Evolutionary conservation across 345 rosid species (phyloP).

Genomic region (Combretum micranthum): DNA sequence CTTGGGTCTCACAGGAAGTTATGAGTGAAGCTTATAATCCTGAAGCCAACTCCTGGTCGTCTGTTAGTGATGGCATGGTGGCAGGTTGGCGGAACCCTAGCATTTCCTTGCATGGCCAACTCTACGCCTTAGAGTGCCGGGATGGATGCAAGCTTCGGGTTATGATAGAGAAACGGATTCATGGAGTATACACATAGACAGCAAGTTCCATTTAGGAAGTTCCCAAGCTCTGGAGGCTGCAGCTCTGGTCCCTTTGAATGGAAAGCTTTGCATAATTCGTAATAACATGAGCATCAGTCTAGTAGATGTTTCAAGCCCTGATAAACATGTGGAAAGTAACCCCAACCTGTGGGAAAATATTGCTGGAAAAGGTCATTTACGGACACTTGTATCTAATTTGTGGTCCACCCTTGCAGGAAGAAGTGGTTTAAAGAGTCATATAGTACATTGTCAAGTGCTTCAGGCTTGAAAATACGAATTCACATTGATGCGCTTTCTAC

Average conservation of each 20-base stretch:
- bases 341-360: conserved; percentile 88
- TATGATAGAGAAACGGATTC: conserved; percentile 67
- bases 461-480: conserved; percentile 55
- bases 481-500: conserved; percentile 11
- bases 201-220: conserved; percentile 82
- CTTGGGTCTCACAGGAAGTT: conserved; percentile 76
- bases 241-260: conserved; percentile 73
- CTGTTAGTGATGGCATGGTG: conserved; percentile 79
- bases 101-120: conserved; percentile 58
- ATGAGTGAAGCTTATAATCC: conserved; percentile 91
- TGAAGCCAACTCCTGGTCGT: conserved; percentile 59
- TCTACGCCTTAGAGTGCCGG: conserved; percentile 80
- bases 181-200: conserved; percentile 82
- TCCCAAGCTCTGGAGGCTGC: conserved; percentile 89
- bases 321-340: conserved; percentile 49
- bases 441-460: conserved; percentile 93
- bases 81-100: conserved; percentile 94
- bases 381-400: conserved; percentile 67
- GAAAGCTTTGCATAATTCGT: conserved; percentile 84
- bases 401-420: conserved; percentile 97
- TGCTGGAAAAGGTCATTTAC: conserved; percentile 68
- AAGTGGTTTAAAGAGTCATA: conserved; percentile 73
- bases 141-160: conserved; percentile 90
- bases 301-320: conserved; percentile 77
- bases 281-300: conserved; percentile 95